Evolutionary conservation across 1,139 yeast genomes (phyloP), one percentile per base, ranked within the genome.

Genomic region (Diutina neorugosa): DNA sequence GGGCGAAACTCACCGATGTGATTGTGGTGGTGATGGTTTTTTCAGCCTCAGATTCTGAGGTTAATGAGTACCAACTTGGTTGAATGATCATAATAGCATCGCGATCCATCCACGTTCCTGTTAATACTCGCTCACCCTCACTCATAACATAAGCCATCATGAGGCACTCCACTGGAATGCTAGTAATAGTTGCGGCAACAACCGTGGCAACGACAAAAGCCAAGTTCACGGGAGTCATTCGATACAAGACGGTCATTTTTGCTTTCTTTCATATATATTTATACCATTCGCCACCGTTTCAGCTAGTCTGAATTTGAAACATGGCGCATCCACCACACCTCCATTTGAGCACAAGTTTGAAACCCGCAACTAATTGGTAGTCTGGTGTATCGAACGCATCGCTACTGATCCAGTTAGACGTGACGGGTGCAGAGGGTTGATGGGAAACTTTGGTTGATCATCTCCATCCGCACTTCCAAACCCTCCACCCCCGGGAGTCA

Each of bases 401-500:
- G 19, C 50, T 4, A 46, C 40, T 11, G 50, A 46, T 16, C 50
- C 50, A 16, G 50, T 46, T 18, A 46, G 18, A 4, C 19, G 27
- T 11, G 50, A 27, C 9, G 50, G 50, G 1, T 25, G 21, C 14
- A 18, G 11, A 6, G 37, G 11, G 5, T 9, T 27, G 20, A 46
- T 18, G n/a, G 37, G 8, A 16, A 23, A 46, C 6, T n/a, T 34
- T 1, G 18, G 7, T 18, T 19, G 37, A 6, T 27, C 40, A 7
- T 16, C 31, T 6, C 18, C 19, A n/a, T 34, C 50, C 4, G 3
- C 25, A 12, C 11, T n/a, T 14, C 82, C 82, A 58, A 66, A 77
- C 0, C 80, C 83, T 27, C 81, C 83, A 37, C 80, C 82, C 43
- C 82, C 82, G 1, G 82, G 82, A 0, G 82, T 77, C 57, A 66